Conservation (phyloP, 352 stramenopile genomes). For the Pythium brassicae region DNA sequence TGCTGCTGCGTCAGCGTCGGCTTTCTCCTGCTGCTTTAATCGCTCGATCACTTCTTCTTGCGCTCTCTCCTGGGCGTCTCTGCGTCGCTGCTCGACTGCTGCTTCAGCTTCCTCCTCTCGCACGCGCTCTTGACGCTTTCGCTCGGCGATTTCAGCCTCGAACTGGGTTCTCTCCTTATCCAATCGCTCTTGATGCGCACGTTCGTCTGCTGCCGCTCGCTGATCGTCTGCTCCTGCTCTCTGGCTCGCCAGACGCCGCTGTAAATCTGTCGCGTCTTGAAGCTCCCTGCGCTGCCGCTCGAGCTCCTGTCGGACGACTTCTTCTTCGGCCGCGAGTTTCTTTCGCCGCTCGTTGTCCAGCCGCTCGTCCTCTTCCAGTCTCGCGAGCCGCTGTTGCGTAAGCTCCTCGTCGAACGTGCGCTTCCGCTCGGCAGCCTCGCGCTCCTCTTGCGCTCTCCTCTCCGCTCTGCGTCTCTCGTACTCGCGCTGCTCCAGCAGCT, state of each 20-base stretch:
- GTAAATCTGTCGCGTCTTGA: constrained; percentile 24
- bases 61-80: constrained; percentile 12
- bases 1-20: neutral
- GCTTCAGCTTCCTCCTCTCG: constrained; percentile 21
- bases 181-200: constrained; percentile 19
- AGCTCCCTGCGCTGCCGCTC: constrained; percentile 26
- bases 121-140: constrained; percentile 4
- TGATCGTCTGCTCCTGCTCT: neutral
- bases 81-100: constrained; percentile 20
- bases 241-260: constrained; percentile 22
- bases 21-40: neutral
- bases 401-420: constrained; percentile 45
- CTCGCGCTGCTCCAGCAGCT: constrained; percentile 46
- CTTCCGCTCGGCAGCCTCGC: constrained; percentile 28
- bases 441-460: constrained; percentile 33
- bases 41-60: constrained; percentile 7
- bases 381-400: constrained; percentile 23
- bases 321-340: constrained; percentile 27
- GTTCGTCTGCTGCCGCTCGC: constrained; percentile 5
- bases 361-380: constrained; percentile 34
- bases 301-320: constrained; percentile 26
- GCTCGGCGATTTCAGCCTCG: constrained; percentile 15
- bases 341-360: constrained; percentile 20
- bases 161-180: constrained; percentile 16
- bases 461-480: constrained; percentile 35